These are phyloP conservation scores for Pezicula carpinea DNA, from an alignment of 2,329 filamentous ascomycete genomes.

Conservation along the genomic window DNA sequence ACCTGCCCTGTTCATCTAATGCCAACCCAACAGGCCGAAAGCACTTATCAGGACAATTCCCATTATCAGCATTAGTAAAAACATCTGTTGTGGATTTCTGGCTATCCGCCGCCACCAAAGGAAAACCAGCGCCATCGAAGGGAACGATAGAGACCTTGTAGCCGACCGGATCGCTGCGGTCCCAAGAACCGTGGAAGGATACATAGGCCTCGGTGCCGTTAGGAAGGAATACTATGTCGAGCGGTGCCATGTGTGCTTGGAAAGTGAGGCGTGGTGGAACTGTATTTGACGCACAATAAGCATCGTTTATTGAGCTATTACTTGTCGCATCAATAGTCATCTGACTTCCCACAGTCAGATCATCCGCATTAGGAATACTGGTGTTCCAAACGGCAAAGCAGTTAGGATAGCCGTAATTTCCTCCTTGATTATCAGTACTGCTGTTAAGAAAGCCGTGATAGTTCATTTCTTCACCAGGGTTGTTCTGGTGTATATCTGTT, in stretches of 20 bases:
- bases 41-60: slow-evolving; percentile 49
- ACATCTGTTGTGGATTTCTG: slow-evolving; percentile 46
- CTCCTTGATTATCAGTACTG: slow-evolving; percentile 29
- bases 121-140: slow-evolving; percentile 38
- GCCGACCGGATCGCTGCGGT: slow-evolving; percentile 44
- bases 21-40: slow-evolving; percentile 60
- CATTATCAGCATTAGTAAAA: slow-evolving; percentile 49
- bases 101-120: slow-evolving; percentile 36
- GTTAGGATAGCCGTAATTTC: slow-evolving; percentile 66
- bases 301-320: slow-evolving; percentile 37
- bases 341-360: slow-evolving; percentile 43
- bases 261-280: slow-evolving; percentile 53
- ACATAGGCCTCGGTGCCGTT: slow-evolving; percentile 58
- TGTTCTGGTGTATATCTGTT: slow-evolving; percentile 60
- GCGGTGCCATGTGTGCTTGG: slow-evolving; percentile 63
- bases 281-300: slow-evolving; percentile 37
- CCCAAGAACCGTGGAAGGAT: slow-evolving; percentile 68
- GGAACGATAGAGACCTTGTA: slow-evolving; percentile 40
- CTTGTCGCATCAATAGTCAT: slow-evolving; percentile 36
- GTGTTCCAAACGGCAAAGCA: slow-evolving; percentile 66
- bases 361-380: slow-evolving; percentile 35
- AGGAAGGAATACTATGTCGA: slow-evolving; percentile 64
- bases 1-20: slow-evolving; percentile 46
- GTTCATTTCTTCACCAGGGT: slow-evolving; percentile 72
- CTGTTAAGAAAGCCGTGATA: slow-evolving; percentile 55